Evolutionary conservation across 495 filamentous ascomycete genomes (phyloP), one percentile per base, ranked within the genome.

Genomic region (Tuber indicum): DNA sequence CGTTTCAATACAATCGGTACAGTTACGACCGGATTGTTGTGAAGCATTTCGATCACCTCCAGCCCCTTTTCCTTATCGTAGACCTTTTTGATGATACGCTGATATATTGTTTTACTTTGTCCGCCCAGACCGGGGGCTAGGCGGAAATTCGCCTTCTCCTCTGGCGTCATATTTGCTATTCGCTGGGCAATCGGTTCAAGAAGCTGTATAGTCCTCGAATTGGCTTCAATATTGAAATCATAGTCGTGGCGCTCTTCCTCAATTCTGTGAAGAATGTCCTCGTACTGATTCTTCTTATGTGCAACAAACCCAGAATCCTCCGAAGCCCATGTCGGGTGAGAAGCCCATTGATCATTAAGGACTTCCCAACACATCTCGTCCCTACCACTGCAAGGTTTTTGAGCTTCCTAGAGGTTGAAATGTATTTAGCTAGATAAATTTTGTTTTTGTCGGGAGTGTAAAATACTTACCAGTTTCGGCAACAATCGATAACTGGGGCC

Each of bases 231-330:
- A 84, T 97, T 96, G 84, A 94, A 96, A 83, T 99, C 96, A 84
- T 99, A 99, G 83, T 99, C 96, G 83, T 99, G 96, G 21, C 96
- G 90, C 82, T 99, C 96, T 83, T 99, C 96, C 85, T 99, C 96
- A 77, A 98, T 97, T 23, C 96, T 89, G 81, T 98, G 96, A 52
- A 98, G 89, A 47, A 90, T 90, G 83, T 99, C 96, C 84, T 99
- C 96, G 76, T 89, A 95, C 36, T 89, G 88, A 81, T 98, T 99
- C 88, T 99, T 99, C 66, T 94, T 89, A 86, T 99, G 96, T 3
- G 96, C 96, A 75, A 99, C 93, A 80, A 99, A 99, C 3, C 96
- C 96, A 45, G 93, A 97, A 82, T 99, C 96, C 85, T 99, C 96
- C 1, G 94, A 98, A 1, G 95, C 96, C 96, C 96, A 99, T 5